Conservation (phyloP, 148 eudicot genomes). For the Camellia granthamiana region DNA sequence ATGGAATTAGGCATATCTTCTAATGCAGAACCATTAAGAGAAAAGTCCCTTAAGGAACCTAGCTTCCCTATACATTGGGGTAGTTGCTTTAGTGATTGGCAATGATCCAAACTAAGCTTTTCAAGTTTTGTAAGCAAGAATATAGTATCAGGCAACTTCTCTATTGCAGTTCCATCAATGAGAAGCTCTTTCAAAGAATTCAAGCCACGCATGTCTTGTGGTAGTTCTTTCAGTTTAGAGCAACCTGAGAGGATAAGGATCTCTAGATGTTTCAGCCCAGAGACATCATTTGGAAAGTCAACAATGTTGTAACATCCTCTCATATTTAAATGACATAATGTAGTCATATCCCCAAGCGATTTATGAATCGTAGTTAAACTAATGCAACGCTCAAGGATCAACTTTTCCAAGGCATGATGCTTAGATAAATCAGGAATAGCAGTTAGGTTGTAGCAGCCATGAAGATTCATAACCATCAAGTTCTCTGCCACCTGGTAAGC, state of each 20-base stretch:
- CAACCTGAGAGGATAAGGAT: constrained; percentile 53
- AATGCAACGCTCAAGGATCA: constrained; percentile 47
- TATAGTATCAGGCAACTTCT: constrained; percentile 38
- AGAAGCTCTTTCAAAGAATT: constrained; percentile 38
- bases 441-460: constrained; percentile 33
- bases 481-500: constrained; percentile 42
- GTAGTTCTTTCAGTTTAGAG: constrained; percentile 40
- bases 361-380: constrained; percentile 41
- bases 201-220: constrained; percentile 41
- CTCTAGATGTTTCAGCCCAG: constrained; percentile 51
- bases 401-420: constrained; percentile 40
- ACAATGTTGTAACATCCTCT: constrained; percentile 37
- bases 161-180: constrained; percentile 40
- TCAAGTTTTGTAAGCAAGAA: constrained; percentile 45
- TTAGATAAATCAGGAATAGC: constrained; percentile 56
- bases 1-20: constrained; percentile 40
- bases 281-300: constrained; percentile 46
- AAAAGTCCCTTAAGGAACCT: constrained; percentile 40
- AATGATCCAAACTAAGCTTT: constrained; percentile 33
- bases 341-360: constrained; percentile 46
- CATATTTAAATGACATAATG: constrained; percentile 46
- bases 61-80: constrained; percentile 40
- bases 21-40: constrained; percentile 29
- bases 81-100: constrained; percentile 35
- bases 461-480: constrained; percentile 58